Percentiles rank a stretch among this genome's conserved stretches.
phyloP scores from a whole-genome alignment of 148 eudicot genomes.

The Tetragonia tetragonoides region DNA sequence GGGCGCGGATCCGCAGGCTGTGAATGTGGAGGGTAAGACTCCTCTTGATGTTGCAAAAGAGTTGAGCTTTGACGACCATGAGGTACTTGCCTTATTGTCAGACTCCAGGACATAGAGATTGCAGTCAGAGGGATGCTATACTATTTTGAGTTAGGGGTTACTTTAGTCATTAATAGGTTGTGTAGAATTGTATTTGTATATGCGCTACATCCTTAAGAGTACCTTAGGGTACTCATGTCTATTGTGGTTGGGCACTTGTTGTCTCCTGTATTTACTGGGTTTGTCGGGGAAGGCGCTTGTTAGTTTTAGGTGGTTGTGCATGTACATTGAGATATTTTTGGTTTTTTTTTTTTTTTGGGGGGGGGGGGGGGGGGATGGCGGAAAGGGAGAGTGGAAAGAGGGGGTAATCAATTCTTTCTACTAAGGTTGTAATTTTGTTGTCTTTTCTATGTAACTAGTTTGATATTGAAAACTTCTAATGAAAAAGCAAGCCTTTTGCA shows the following conservation, averaged over 20 bases:
- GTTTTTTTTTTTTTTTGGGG: background rate
- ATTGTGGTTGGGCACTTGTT: slow-evolving; percentile 3
- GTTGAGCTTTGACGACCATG: slow-evolving; percentile 61
- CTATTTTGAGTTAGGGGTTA: slow-evolving; percentile 21
- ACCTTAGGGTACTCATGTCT: background rate
- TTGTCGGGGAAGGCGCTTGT: slow-evolving; percentile 1
- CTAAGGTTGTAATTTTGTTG: slow-evolving; percentile 16
- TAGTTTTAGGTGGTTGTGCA: slow-evolving; percentile 14
- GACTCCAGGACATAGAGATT: slow-evolving; percentile 40
- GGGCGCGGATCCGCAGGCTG: slow-evolving; percentile 75
- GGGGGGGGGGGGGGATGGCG: background rate
- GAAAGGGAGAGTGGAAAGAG: background rate
- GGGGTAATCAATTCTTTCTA: slow-evolving; percentile 16
- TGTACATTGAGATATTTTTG: background rate
- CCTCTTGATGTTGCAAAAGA: slow-evolving; percentile 66
- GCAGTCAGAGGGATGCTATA: slow-evolving; percentile 2
- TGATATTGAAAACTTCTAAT: slow-evolving; percentile 11
- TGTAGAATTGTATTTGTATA: slow-evolving; percentile 28
- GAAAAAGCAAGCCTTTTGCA: slow-evolving; percentile 17
- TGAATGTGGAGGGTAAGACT: slow-evolving; percentile 57
- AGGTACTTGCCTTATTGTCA: slow-evolving; percentile 61
- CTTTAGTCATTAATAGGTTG: slow-evolving; percentile 28
- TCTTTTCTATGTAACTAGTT: slow-evolving; percentile 22
- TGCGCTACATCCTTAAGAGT: background rate
- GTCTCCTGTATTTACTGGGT: background rate